A percentile compares a stretch with the other conserved stretches of the same genome.
Conservation (phyloP, 768 basidiomycete genomes). For the Artomyces pyxidatus region DNA sequence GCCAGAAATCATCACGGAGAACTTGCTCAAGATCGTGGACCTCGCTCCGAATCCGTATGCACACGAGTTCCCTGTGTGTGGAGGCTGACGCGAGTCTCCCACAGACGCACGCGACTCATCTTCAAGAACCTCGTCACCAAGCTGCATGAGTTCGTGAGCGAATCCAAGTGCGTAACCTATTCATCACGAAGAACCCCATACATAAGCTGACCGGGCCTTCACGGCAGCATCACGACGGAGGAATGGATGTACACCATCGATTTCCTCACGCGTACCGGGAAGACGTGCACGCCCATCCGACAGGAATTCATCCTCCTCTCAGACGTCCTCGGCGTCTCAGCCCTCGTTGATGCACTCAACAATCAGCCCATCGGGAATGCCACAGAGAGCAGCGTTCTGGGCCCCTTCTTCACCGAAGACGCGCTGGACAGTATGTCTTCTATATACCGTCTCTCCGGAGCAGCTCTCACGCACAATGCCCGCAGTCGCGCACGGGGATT, state of each 20-base stretch:
- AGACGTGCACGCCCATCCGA: constrained; percentile 57
- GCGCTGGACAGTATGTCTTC: constrained; percentile 51
- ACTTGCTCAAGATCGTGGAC: constrained; percentile 32
- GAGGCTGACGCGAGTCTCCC: constrained; percentile 7
- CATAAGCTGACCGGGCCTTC: neutral
- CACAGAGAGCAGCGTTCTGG: constrained; percentile 71
- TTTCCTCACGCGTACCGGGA: constrained; percentile 69
- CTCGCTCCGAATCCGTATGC: constrained; percentile 33
- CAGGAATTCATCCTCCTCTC: constrained; percentile 83
- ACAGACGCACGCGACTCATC: constrained; percentile 39
- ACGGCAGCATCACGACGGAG: constrained; percentile 55
- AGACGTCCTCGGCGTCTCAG: constrained; percentile 70
- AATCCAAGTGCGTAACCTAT: constrained; percentile 45
- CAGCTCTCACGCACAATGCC: neutral
- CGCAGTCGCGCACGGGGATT: constrained; percentile 57
- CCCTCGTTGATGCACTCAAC: constrained; percentile 69
- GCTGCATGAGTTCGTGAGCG: constrained; percentile 65
- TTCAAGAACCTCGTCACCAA: constrained; percentile 51
- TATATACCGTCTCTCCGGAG: neutral
- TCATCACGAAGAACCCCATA: neutral
- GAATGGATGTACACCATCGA: constrained; percentile 81
- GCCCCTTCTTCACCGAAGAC: constrained; percentile 78
- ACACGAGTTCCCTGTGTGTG: neutral
- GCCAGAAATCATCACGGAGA: constrained; percentile 42
- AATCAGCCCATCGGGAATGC: constrained; percentile 53